Conservation (phyloP, 2,329 filamentous ascomycete genomes). For the Claviceps purpurea region DNA sequence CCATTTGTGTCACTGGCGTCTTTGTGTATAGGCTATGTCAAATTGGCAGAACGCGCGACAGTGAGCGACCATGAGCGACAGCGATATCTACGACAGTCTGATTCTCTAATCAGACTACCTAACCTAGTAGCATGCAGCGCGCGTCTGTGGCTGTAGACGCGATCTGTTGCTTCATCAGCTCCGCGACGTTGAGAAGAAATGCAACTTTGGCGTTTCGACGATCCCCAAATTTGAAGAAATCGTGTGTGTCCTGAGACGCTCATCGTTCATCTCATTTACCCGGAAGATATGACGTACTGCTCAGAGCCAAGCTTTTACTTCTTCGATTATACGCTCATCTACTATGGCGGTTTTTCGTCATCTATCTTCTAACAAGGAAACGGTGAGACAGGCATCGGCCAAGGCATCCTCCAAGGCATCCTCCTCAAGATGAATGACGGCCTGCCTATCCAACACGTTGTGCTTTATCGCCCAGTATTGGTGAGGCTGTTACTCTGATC, state of each 20-base stretch:
- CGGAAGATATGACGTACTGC: background rate
- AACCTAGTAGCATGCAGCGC: background rate
- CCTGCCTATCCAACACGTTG: background rate
- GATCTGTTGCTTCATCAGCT: background rate
- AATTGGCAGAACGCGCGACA: background rate
- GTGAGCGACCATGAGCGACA: background rate
- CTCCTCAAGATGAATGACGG: background rate
- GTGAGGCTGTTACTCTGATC: background rate
- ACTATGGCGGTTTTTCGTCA: background rate
- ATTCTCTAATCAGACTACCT: background rate
- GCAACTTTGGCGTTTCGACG: background rate
- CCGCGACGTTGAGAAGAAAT: background rate
- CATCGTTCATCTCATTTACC: background rate
- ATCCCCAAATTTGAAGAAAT: background rate
- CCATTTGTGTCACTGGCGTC: background rate
- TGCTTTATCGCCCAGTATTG: background rate
- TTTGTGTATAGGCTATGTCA: background rate
- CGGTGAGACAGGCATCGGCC: background rate
- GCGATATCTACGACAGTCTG: background rate
- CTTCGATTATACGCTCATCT: background rate
- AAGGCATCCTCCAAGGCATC: background rate
- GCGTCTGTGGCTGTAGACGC: background rate
- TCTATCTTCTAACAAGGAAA: background rate
- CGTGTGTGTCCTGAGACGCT: background rate
- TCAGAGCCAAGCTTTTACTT: background rate